These are phyloP conservation scores for Botrytis byssoidea DNA, from an alignment of 2,329 filamentous ascomycete species.

Conservation along the genomic window DNA sequence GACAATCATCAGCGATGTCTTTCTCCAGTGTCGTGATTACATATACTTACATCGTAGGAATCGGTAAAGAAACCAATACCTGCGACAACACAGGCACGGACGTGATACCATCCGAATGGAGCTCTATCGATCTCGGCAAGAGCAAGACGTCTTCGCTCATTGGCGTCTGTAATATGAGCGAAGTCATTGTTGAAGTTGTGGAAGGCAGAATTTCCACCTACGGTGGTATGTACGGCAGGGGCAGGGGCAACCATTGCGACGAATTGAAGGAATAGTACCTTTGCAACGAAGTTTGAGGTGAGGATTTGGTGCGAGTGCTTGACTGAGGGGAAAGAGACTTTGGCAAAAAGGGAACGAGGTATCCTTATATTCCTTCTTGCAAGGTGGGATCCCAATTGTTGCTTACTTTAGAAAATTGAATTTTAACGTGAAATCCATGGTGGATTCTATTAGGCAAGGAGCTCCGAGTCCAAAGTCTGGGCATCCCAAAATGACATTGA, in stretches of 20 bases:
- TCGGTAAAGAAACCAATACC: conserved; percentile 90
- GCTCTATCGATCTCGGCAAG: conserved; percentile 81
- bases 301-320: conserved; percentile 25
- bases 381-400: neutral
- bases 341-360: neutral
- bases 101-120: conserved; percentile 77
- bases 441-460: conserved; percentile 8
- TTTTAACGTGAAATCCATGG: neutral
- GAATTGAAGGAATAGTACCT: neutral
- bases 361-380: conserved; percentile 11
- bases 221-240: conserved; percentile 69
- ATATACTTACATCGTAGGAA: conserved; percentile 73
- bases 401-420: neutral
- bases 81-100: conserved; percentile 72
- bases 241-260: conserved; percentile 37
- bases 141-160: conserved; percentile 75
- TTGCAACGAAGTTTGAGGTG: neutral
- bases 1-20: conserved; percentile 23
- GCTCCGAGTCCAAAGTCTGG: conserved; percentile 20
- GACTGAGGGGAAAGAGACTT: neutral
- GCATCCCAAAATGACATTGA: conserved; percentile 10
- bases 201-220: conserved; percentile 68
- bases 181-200: conserved; percentile 79
- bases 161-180: conserved; percentile 63
- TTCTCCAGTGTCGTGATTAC: conserved; percentile 39